phyloP scores from a whole-genome alignment of 1,284 basidiomycete species.

The Singerocomus inundabilis region DNA sequence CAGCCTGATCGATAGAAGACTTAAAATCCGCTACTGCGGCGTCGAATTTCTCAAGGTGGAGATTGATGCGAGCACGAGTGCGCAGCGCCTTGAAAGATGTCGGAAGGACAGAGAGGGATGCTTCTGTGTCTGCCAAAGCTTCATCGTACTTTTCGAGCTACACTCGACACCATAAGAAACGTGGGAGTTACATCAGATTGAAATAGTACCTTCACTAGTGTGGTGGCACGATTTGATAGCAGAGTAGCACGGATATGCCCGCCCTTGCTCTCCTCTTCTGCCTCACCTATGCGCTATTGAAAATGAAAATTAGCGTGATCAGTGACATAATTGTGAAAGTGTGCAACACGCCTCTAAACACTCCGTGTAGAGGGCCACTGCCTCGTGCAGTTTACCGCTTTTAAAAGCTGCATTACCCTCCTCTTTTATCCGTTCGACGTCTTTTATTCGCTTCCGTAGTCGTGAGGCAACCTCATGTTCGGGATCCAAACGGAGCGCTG shows the following conservation, averaged over 20 bases:
- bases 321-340: not conserved
- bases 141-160: slow-evolving; percentile 66
- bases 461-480: slow-evolving; percentile 69
- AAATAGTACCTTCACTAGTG: slow-evolving; percentile 63
- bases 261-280: slow-evolving; percentile 67
- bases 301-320: not conserved
- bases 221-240: slow-evolving; percentile 82
- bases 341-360: slow-evolving; percentile 58
- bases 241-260: slow-evolving; percentile 78
- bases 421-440: slow-evolving; percentile 80
- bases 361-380: slow-evolving; percentile 67
- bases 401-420: slow-evolving; percentile 85
- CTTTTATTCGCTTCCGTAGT: slow-evolving; percentile 73
- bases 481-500: slow-evolving; percentile 79
- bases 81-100: slow-evolving; percentile 83
- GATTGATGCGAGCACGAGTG: slow-evolving; percentile 77
- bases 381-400: slow-evolving; percentile 55
- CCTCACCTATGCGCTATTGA: slow-evolving; percentile 55
- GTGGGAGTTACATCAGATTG: not conserved
- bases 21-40: slow-evolving; percentile 76
- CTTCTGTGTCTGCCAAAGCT: slow-evolving; percentile 70
- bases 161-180: slow-evolving; percentile 9
- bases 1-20: slow-evolving; percentile 68
- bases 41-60: slow-evolving; percentile 76
- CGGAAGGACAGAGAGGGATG: slow-evolving; percentile 62